These are phyloP conservation scores for Podila clonocystis DNA, from an alignment of 192 early-diverging fungal genomes.

Conservation along the genomic window DNA sequence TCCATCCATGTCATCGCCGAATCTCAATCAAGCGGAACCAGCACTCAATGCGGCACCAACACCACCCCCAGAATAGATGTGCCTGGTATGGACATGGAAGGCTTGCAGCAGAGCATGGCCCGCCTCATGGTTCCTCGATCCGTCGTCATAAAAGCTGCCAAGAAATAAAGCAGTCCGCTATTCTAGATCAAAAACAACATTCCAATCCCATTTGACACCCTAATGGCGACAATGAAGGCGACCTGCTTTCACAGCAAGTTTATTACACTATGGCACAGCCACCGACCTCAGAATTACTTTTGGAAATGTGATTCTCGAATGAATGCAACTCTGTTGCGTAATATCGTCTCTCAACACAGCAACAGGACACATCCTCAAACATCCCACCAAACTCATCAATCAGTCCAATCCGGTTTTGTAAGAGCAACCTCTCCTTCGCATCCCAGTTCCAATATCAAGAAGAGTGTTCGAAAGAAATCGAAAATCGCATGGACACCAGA, in stretches of 20 bases:
- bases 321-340: no score
- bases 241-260: neutral
- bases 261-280: neutral
- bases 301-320: neutral
- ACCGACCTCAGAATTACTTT: neutral
- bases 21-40: no score
- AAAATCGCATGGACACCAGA: conserved; percentile 21
- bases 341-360: no score
- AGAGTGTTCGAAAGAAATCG: conserved; percentile 9
- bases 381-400: no score
- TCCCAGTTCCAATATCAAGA: neutral
- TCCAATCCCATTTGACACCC: neutral
- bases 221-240: neutral
- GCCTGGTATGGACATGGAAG: neutral
- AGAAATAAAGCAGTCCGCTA: no score
- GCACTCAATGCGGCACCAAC: no score
- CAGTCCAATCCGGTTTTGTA: no score
- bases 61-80: neutral
- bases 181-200: neutral
- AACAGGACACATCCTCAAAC: no score
- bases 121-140: neutral
- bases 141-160: neutral
- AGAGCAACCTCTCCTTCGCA: neutral
- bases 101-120: neutral
- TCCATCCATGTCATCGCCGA: no score